phyloP scores from a whole-genome alignment of 495 filamentous ascomycete genomes.

The Barbatosphaeria neglecta region DNA sequence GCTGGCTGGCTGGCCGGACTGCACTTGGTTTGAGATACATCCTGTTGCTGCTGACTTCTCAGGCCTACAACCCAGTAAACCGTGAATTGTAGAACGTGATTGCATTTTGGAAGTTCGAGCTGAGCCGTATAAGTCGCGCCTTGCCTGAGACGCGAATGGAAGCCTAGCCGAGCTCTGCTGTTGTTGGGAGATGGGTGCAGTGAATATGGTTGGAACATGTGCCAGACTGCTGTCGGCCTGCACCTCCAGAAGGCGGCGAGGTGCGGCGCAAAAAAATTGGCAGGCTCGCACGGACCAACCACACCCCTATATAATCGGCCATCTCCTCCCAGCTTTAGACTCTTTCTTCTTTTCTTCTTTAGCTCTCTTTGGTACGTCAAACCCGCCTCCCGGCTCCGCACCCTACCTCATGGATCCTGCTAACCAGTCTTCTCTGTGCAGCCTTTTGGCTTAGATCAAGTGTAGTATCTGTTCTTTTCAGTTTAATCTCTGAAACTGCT shows the following conservation, averaged over 20 bases:
- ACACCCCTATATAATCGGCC: slow-evolving; percentile 6
- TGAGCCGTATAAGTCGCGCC: too few species aligned
- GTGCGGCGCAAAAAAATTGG: not conserved
- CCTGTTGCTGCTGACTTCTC: too few species aligned
- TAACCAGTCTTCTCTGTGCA: not conserved
- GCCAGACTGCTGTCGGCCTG: too few species aligned
- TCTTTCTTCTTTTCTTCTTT: slow-evolving; percentile 19
- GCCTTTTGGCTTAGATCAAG: slow-evolving; percentile 78
- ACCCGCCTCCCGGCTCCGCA: not conserved
- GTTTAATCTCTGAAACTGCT: slow-evolving; percentile 58
- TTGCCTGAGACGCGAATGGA: too few species aligned
- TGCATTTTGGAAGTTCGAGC: too few species aligned
- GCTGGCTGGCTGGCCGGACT: too few species aligned
- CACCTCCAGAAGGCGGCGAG: not conserved
- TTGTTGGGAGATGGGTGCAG: too few species aligned
- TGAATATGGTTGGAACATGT: too few species aligned
- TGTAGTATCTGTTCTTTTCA: slow-evolving; percentile 98
- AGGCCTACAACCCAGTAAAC: too few species aligned
- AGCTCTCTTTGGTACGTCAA: slow-evolving; percentile 26
- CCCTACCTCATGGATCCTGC: not conserved
- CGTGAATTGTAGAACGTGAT: too few species aligned
- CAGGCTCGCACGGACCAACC: not conserved
- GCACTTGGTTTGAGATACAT: too few species aligned
- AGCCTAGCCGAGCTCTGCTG: too few species aligned
- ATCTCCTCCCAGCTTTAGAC: not conserved